A percentile compares a stretch with the other conserved stretches of the same genome.
Conservation (phyloP, 768 basidiomycete genomes). For the Amanita fuliginea region DNA sequence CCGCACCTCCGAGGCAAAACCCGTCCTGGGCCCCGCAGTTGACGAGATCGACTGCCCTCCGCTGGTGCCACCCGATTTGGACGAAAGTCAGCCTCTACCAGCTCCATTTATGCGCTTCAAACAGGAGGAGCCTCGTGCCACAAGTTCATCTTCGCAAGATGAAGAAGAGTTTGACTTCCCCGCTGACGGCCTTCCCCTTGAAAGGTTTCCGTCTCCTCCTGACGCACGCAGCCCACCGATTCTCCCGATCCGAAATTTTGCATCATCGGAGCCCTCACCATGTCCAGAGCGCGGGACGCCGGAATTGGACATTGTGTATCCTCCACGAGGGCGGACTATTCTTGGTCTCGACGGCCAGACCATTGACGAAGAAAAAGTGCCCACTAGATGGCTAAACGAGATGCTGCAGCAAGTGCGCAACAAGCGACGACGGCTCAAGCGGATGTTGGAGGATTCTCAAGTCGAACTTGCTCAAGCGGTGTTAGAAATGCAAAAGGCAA, state of each 20-base stretch:
- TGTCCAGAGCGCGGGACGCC: neutral
- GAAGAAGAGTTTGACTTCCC: neutral
- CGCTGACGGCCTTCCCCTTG: neutral
- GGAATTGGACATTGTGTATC: conserved; percentile 1
- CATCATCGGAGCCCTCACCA: neutral
- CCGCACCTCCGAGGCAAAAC: neutral
- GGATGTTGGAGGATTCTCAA: neutral
- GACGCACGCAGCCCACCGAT: neutral
- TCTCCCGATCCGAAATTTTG: neutral
- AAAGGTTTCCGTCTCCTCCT: neutral
- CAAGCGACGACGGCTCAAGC: neutral
- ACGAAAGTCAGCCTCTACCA: neutral
- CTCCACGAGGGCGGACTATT: neutral
- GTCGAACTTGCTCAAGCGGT: neutral
- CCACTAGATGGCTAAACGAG: neutral
- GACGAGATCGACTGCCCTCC: neutral
- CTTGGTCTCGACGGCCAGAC: neutral
- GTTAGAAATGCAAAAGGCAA: conserved; percentile 5
- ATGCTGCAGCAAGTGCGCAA: conserved; percentile 4
- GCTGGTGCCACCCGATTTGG: conserved; percentile 1
- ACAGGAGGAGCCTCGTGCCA: neutral
- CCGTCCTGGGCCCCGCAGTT: neutral
- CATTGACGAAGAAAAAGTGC: neutral
- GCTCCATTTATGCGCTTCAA: neutral
- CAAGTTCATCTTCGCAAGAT: neutral